Conservation (phyloP, 1,284 basidiomycete genomes). For the Naganishia sp. region DNA sequence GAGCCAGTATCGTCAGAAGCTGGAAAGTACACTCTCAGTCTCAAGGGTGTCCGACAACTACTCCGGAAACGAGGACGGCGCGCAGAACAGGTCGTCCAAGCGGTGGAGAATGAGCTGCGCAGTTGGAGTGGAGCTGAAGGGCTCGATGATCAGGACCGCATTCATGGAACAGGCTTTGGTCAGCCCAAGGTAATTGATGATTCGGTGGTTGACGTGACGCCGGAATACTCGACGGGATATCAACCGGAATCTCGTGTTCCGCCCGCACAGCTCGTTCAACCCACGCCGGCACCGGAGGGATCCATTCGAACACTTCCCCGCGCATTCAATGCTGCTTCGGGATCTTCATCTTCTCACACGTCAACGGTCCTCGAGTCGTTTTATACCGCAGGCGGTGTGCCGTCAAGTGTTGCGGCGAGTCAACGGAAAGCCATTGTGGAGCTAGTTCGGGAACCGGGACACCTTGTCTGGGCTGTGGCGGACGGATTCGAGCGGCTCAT, state of each 20-base stretch:
- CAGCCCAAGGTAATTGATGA: slow-evolving; percentile 45
- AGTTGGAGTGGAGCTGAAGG: slow-evolving; percentile 46
- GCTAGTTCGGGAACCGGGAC: slow-evolving; percentile 47
- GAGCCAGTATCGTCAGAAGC: slow-evolving; percentile 37
- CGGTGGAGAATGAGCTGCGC: slow-evolving; percentile 43
- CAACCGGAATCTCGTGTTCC: slow-evolving; percentile 5
- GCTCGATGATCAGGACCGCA: slow-evolving; percentile 18
- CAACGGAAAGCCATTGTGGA: slow-evolving; percentile 45
- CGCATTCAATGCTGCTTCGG: slow-evolving; percentile 24
- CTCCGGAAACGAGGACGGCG: slow-evolving; percentile 45
- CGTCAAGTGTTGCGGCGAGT: slow-evolving; percentile 11
- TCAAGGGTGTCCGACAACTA: slow-evolving; percentile 49
- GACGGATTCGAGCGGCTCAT: slow-evolving; percentile 52
- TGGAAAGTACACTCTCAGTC: slow-evolving; percentile 47
- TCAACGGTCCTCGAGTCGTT: slow-evolving; percentile 29
- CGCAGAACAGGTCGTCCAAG: slow-evolving; percentile 45
- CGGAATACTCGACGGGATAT: slow-evolving; percentile 33
- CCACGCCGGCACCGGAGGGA: slow-evolving; percentile 8
- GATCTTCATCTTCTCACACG: slow-evolving; percentile 18
- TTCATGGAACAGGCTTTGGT: slow-evolving; percentile 19
- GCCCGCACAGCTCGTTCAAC: slow-evolving; percentile 1
- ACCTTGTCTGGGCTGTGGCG: slow-evolving; percentile 47
- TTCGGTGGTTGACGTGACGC: slow-evolving; percentile 35
- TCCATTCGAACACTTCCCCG: slow-evolving; percentile 16
- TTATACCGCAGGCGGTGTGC: slow-evolving; percentile 20